Percentiles rank a stretch among this genome's conserved stretches.
Conservation (phyloP, 176 grass and related monocot genomes). For the Sorghum bicolor region Sorghum_bicolor_NCBIv3 NC_012871.2:58541001-58541500, state of each 20-base stretch:
- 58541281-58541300: background rate
- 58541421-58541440: background rate
- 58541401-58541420: background rate
- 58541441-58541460: background rate
- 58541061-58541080: background rate
- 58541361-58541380: background rate
- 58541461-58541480: background rate
- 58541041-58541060: background rate
- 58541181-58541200: background rate
- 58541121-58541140: background rate
- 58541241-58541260: background rate
- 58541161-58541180: background rate
- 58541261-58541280: background rate
- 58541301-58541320: background rate
- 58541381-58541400: background rate
- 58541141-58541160: background rate
- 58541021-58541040: background rate
- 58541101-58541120: too few species aligned
- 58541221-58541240: too few species aligned
- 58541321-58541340: constrained; percentile 1
- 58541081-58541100: background rate
- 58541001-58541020: background rate
- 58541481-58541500: background rate
- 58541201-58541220: background rate
- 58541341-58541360: background rate